Conservation (phyloP, 352 stramenopile genomes). For the Pythium rishiriense region DNA sequence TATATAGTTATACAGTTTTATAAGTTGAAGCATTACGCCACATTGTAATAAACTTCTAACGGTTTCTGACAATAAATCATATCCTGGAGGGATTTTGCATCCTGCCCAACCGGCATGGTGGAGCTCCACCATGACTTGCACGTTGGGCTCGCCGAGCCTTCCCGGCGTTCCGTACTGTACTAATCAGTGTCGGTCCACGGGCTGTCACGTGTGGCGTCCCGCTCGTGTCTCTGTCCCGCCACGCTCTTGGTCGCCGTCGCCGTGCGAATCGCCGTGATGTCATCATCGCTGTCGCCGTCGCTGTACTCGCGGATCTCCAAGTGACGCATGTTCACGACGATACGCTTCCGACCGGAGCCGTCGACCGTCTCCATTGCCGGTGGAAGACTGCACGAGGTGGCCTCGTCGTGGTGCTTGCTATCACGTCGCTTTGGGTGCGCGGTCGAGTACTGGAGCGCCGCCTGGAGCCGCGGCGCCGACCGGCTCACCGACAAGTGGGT, state of each 20-base stretch:
- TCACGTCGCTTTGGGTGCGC: neutral
- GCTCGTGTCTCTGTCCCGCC: slow-evolving; percentile 7
- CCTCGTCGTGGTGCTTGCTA: neutral
- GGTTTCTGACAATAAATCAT: too few species aligned
- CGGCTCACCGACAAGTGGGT: slow-evolving; percentile 24
- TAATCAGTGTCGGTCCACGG: slow-evolving; percentile 13
- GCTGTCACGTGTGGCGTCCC: too few species aligned
- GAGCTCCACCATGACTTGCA: too few species aligned
- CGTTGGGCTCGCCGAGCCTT: neutral
- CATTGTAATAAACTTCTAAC: too few species aligned
- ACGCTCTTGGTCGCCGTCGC: neutral
- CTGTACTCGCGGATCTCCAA: slow-evolving; percentile 17
- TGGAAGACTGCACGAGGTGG: neutral
- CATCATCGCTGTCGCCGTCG: slow-evolving; percentile 8
- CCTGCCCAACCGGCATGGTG: too few species aligned
- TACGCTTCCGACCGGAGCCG: slow-evolving; percentile 1
- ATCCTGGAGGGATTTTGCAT: too few species aligned
- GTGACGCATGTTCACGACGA: slow-evolving; percentile 30
- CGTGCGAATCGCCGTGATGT: neutral
- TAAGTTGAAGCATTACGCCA: too few species aligned
- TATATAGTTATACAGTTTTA: too few species aligned
- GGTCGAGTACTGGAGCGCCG: slow-evolving; percentile 3
- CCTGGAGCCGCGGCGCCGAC: slow-evolving; percentile 24
- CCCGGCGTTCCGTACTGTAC: neutral
- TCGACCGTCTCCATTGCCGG: neutral